phyloP scores from a whole-genome alignment of 129 eudicot genomes.

The Arctium lappa region DNA sequence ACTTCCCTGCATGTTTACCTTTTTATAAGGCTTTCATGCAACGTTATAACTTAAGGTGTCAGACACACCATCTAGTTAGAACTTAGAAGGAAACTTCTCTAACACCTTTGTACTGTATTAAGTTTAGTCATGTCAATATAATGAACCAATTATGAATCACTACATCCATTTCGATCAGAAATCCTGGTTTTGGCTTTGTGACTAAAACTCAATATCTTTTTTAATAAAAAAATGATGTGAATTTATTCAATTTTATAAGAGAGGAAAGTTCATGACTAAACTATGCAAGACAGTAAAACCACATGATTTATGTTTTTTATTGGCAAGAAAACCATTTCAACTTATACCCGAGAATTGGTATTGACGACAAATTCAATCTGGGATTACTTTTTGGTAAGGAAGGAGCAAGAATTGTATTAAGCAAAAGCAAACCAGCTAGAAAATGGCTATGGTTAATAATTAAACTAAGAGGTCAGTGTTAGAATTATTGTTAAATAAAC shows the following conservation, averaged over 20 bases:
- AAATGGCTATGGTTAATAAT: background rate
- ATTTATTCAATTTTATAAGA: background rate
- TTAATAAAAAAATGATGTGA: background rate
- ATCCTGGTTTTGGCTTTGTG: background rate
- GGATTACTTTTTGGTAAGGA: background rate
- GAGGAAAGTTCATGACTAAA: background rate
- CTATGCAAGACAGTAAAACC: background rate
- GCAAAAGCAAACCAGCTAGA: background rate
- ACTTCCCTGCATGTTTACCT: background rate
- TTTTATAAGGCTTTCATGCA: background rate
- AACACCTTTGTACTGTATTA: background rate
- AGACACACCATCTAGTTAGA: background rate
- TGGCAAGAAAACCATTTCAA: background rate
- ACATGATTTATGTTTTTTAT: background rate
- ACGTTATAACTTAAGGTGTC: background rate
- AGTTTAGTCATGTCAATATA: background rate
- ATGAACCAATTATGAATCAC: background rate
- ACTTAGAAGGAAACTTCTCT: background rate
- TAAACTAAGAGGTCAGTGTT: background rate
- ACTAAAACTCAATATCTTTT: background rate
- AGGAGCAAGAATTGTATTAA: background rate
- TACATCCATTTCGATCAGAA: too few relatives aligned
- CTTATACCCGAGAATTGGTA: background rate
- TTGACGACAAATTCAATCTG: background rate
- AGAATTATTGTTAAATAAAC: slow-evolving; percentile 6